Percentiles rank a stretch among this genome's conserved stretches.
These are phyloP conservation scores for Ogataea wickerhamii DNA, from an alignment of 805 yeast species.

Conservation along the genomic window DNA sequence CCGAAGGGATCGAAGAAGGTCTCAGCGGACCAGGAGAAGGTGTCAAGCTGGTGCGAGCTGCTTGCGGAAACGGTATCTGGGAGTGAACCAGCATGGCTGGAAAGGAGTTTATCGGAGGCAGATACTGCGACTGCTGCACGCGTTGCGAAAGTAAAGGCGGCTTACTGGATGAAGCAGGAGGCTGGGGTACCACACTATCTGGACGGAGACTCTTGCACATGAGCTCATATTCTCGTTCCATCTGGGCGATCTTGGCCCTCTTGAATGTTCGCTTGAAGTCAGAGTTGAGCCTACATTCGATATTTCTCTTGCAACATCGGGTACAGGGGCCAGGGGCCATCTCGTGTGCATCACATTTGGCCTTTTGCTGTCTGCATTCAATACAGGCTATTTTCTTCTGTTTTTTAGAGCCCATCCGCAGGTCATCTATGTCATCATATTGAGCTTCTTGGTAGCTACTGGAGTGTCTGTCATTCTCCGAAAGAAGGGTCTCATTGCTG, in stretches of 20 bases:
- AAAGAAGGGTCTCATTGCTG: too few species aligned
- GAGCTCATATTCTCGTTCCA: slow-evolving; percentile 75
- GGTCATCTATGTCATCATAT: slow-evolving; percentile 1
- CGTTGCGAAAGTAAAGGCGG: not conserved
- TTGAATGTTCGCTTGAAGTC: slow-evolving; percentile 89
- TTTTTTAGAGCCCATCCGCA: slow-evolving; percentile 4
- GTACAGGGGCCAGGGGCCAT: slow-evolving; percentile 76
- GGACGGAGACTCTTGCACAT: slow-evolving; percentile 38
- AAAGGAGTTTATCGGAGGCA: slow-evolving; percentile 15
- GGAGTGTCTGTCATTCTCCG: too few species aligned
- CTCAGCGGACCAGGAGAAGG: slow-evolving; percentile 8
- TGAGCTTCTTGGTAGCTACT: not conserved
- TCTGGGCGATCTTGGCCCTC: slow-evolving; percentile 75
- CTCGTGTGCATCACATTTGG: slow-evolving; percentile 82
- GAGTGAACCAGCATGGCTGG: slow-evolving; percentile 9
- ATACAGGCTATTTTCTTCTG: slow-evolving; percentile 82
- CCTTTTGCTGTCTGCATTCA: slow-evolving; percentile 94
- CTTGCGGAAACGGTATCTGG: slow-evolving; percentile 7
- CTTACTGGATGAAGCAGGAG: not conserved
- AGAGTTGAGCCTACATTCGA: slow-evolving; percentile 68
- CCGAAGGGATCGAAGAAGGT: not conserved
- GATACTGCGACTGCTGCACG: slow-evolving; percentile 10
- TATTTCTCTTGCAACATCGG: slow-evolving; percentile 68
- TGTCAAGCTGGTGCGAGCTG: slow-evolving; percentile 10
- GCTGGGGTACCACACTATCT: not conserved